phyloP scores from a whole-genome alignment of 2,329 filamentous ascomycete genomes.

The Curvularia eragrostidis region DNA sequence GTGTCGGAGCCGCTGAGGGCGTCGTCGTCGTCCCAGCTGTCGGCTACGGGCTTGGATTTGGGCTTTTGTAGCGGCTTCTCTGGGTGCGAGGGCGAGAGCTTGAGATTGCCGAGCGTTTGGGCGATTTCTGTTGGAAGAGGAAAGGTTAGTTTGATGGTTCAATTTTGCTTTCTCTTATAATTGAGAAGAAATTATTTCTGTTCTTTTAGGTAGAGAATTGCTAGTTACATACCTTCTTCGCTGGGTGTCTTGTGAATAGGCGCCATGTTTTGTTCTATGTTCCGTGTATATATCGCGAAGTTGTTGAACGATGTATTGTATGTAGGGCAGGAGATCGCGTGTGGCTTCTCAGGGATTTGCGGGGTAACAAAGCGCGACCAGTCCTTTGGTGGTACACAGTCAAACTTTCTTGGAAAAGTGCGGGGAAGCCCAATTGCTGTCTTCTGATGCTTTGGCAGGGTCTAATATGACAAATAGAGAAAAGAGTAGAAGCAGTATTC shows the following conservation, averaged over 20 bases:
- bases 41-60: constrained; percentile 59
- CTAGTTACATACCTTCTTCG: constrained; percentile 14
- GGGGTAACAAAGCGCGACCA: neutral
- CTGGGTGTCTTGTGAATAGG: constrained; percentile 21
- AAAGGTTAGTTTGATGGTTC: neutral
- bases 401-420: neutral
- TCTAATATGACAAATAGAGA: no score
- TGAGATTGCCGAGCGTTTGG: constrained; percentile 46
- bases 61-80: constrained; percentile 41
- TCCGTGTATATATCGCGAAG: neutral
- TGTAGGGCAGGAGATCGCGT: neutral
- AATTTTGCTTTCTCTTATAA: neutral
- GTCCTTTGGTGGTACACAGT: neutral
- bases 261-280: constrained; percentile 8
- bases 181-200: no score
- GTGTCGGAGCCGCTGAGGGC: constrained; percentile 58
- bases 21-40: constrained; percentile 86
- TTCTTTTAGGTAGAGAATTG: neutral
- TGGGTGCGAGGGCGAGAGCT: constrained; percentile 44
- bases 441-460: no score
- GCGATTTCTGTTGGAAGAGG: constrained; percentile 41
- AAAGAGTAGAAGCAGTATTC: no score
- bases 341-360: neutral
- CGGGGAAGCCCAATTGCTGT: neutral
- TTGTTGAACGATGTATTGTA: neutral